Percentiles rank a stretch among this genome's conserved stretches.
Conservation (phyloP, 2,329 filamentous ascomycete species). For the Fusarium sp. region DNA sequence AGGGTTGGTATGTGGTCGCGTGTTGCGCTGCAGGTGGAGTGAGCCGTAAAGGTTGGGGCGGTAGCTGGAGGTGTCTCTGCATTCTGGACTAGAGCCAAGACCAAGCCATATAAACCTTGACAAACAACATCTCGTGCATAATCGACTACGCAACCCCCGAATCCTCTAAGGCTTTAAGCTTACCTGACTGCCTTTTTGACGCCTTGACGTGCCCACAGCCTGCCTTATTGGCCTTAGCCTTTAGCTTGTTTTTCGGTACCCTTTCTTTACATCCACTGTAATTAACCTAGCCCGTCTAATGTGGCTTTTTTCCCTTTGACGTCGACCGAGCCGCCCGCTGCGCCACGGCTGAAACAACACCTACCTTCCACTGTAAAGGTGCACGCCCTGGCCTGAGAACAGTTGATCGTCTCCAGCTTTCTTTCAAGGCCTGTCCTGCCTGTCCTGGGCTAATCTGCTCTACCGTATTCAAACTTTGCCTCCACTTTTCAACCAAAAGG, state of each 20-base stretch:
- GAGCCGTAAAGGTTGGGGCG: background rate
- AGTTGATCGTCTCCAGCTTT: conserved; percentile 8
- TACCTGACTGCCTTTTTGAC: conserved; percentile 3
- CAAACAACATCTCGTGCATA: conserved; percentile 1
- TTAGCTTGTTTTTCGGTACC: background rate
- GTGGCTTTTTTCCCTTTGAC: background rate
- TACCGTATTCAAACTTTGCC: background rate
- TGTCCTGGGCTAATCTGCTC: background rate
- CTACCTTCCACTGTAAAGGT: background rate
- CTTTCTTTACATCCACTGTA: background rate
- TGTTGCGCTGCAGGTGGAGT: conserved; percentile 25
- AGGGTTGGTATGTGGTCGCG: conserved; percentile 41
- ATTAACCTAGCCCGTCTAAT: background rate
- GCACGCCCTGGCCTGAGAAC: background rate
- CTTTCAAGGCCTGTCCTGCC: background rate
- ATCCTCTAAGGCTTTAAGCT: background rate
- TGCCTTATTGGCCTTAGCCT: background rate
- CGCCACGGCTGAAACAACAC: conserved; percentile 29
- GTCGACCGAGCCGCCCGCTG: conserved; percentile 10
- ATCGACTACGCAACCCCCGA: background rate
- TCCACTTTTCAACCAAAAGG: conserved; percentile 24
- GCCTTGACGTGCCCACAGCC: background rate
- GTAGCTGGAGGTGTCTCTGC: background rate
- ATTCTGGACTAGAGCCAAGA: background rate
- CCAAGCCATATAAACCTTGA: background rate